Percentiles rank a stretch among this genome's conserved stretches.
These are phyloP conservation scores for Mucor sp. DNA, from an alignment of 371 early-diverging fungal species.

Conservation along the genomic window DNA sequence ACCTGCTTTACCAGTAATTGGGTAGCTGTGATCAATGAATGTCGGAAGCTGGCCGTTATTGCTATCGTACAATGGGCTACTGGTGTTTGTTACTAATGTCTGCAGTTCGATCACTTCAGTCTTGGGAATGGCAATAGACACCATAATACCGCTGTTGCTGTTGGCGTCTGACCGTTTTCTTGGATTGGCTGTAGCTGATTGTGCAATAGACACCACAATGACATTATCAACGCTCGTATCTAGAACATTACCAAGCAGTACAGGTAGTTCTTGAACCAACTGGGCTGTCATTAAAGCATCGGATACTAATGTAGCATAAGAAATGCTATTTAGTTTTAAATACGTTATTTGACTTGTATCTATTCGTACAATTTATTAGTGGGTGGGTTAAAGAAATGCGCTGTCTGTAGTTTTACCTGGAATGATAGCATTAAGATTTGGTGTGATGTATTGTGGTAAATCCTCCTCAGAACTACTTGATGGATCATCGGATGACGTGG, in stretches of 20 bases:
- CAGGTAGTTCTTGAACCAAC: slow-evolving; percentile 42
- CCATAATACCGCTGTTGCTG: slow-evolving; percentile 24
- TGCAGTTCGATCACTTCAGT: slow-evolving; percentile 18
- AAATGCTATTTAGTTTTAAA: slow-evolving; percentile 42
- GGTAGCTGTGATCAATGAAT: slow-evolving; percentile 37
- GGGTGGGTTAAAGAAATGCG: background rate
- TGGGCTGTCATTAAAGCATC: slow-evolving; percentile 44
- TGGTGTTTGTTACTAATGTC: slow-evolving; percentile 14
- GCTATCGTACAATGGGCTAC: slow-evolving; percentile 27
- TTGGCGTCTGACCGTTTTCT: slow-evolving; percentile 1
- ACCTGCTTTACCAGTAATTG: slow-evolving; percentile 4
- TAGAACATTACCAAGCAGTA: slow-evolving; percentile 26
- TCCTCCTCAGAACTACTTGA: background rate
- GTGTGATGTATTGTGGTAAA: slow-evolving; percentile 45
- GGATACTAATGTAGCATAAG: slow-evolving; percentile 38
- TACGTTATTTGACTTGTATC: slow-evolving; percentile 30
- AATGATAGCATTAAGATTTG: slow-evolving; percentile 42
- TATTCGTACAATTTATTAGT: background rate
- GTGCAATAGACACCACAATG: slow-evolving; percentile 42
- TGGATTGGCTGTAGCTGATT: background rate
- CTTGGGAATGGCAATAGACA: slow-evolving; percentile 39
- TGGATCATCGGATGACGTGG: background rate
- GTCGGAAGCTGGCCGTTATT: slow-evolving; percentile 40
- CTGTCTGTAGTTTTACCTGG: slow-evolving; percentile 10
- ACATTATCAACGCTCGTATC: slow-evolving; percentile 36